A percentile compares a stretch with the other conserved stretches of the same genome.
These are phyloP conservation scores for Salix brachista DNA, from an alignment of 345 rosid species.

Conservation along the genomic window DNA sequence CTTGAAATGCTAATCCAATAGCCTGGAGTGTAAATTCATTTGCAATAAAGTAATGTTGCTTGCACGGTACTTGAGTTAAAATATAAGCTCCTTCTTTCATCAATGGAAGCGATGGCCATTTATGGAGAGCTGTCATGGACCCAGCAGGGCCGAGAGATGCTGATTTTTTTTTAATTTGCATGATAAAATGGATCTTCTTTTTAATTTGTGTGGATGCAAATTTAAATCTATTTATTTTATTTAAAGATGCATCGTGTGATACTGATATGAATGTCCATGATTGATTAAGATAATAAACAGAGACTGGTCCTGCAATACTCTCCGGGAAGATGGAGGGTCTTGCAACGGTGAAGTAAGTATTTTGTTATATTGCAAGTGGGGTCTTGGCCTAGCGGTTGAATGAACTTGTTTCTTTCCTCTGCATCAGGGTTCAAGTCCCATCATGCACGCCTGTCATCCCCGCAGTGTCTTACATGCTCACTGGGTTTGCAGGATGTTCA, in stretches of 20 bases:
- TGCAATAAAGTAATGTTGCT: background rate
- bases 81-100: background rate
- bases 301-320: too few species aligned
- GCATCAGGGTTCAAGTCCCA: too few species aligned
- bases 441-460: too few species aligned
- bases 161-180: background rate
- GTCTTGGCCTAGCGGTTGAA: too few species aligned
- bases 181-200: background rate
- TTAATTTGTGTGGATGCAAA: background rate
- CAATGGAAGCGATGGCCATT: background rate
- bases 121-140: background rate
- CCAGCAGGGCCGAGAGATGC: background rate
- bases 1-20: background rate
- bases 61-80: background rate
- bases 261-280: too few species aligned
- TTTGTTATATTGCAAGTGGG: too few species aligned
- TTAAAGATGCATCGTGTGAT: background rate
- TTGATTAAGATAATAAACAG: too few species aligned
- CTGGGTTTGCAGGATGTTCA: too few species aligned
- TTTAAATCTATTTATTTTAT: background rate
- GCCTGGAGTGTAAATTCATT: background rate
- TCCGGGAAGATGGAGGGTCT: background rate
- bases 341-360: background rate
- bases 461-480: too few species aligned
- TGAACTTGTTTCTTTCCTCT: too few species aligned